Evolutionary conservation across 2,329 filamentous ascomycete species (phyloP).

Genomic region (Tolypocladium ovalisporum): DNA sequence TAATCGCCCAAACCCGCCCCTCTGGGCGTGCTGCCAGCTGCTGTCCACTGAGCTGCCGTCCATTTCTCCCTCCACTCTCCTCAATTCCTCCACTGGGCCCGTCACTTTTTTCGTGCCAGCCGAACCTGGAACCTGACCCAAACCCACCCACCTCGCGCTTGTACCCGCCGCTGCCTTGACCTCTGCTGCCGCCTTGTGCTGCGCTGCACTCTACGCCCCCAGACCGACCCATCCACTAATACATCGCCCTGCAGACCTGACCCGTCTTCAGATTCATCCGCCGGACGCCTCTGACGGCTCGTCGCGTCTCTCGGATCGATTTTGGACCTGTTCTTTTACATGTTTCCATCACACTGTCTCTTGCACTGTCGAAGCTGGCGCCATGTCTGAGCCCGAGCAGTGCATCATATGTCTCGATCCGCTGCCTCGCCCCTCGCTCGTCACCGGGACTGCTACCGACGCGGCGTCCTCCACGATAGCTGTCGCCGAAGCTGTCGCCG

Average conservation of each 20-base stretch:
- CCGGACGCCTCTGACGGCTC: slow-evolving; percentile 1
- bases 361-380: slow-evolving; percentile 27
- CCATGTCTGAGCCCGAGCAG: slow-evolving; percentile 48
- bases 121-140: neutral
- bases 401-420: slow-evolving; percentile 61
- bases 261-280: slow-evolving; percentile 3
- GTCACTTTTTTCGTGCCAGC: neutral
- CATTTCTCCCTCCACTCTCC: slow-evolving; percentile 10
- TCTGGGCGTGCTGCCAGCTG: slow-evolving; percentile 1
- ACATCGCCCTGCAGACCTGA: slow-evolving; percentile 13
- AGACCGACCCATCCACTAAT: slow-evolving; percentile 17
- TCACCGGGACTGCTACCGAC: slow-evolving; percentile 8
- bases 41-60: slow-evolving; percentile 10
- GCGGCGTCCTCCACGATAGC: slow-evolving; percentile 8
- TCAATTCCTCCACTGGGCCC: slow-evolving; percentile 9
- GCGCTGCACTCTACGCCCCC: slow-evolving; percentile 1
- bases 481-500: slow-evolving; percentile 7
- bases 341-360: slow-evolving; percentile 30
- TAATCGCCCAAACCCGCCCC: slow-evolving; percentile 16
- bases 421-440: slow-evolving; percentile 29
- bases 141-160: neutral
- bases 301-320: neutral
- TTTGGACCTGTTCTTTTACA: slow-evolving; percentile 25
- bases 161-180: neutral
- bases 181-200: neutral